Evolutionary conservation across 257 asterid species (phyloP), one percentile per base, ranked within the genome.

Genomic region (Solanum pimpinellifolium): DNA sequence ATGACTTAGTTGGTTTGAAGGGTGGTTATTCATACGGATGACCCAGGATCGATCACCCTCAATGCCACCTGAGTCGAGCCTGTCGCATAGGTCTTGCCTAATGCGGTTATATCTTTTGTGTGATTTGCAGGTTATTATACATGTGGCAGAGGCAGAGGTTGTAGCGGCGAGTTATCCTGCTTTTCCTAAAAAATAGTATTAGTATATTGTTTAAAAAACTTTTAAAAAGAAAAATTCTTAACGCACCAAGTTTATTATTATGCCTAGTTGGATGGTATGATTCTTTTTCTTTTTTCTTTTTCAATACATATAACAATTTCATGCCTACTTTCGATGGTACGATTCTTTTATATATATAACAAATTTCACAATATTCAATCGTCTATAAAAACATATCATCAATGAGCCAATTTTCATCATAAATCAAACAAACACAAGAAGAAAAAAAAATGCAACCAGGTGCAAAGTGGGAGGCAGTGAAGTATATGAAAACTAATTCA

Each of bases 31-130:
- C 7, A 35, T 5, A 1, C 1, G 39, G 39, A 35, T 5, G 7
- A 35, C 1, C 1, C 1, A 1, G 7, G 7, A 35, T 1, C 39
- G 39, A 37, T 37, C 39, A 1, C 0, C 6, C 39, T 37, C 2
- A 37, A 37, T 37, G 39, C 1, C 7, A 37, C 0, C 39, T 37
- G 7, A 6, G 39, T 6, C 7, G 39, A 37, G 7, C 39, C 7
- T 37, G 2, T 37, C 7, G 7, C 7, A 37, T 37, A 37, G 7
- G 7, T 37, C 7, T 37, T 37, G 7, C 2, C 2, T 37, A 6
- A 0, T 37, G 0, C 7, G 7, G 1, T 35, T 35, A 35, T 0
- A 35, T 35, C 7, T 35, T 7, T 35, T 5, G 39, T 5, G 39
- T 37, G 7, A 37, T 37, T 37, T 37, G 39, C 39, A 37, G 7